These are phyloP conservation scores for Tagetes patula DNA, from an alignment of 129 eudicot species.

Conservation along the genomic window DNA sequence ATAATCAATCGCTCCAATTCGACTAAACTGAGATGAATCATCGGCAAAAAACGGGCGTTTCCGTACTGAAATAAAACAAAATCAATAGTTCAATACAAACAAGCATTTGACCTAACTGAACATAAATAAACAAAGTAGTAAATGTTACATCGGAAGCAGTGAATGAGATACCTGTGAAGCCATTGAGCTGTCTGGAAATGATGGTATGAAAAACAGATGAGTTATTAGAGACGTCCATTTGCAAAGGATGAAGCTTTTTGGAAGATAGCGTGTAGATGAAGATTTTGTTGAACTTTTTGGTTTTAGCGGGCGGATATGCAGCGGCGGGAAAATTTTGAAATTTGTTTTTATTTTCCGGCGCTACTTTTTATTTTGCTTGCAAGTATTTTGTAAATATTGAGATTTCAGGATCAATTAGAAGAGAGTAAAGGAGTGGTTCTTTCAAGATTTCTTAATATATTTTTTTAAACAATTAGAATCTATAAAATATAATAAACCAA, in stretches of 20 bases:
- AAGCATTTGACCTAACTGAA: background rate
- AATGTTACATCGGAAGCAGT: too few species aligned
- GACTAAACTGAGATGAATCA: constrained; percentile 29
- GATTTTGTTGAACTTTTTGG: constrained; percentile 6
- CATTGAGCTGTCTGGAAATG: constrained; percentile 71
- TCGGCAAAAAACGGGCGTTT: constrained; percentile 52
- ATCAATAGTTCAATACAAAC: background rate
- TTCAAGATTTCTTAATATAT: too few species aligned
- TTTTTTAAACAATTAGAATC: too few species aligned
- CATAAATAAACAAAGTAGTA: background rate
- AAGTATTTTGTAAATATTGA: too few species aligned
- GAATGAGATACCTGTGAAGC: constrained; percentile 52
- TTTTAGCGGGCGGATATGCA: constrained; percentile 31
- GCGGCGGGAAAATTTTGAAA: constrained; percentile 51
- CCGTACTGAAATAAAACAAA: constrained; percentile 43
- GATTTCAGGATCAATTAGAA: too few species aligned
- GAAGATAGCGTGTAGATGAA: background rate
- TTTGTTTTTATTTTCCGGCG: constrained; percentile 23
- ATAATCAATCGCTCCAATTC: constrained; percentile 52
- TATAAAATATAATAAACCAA: too few species aligned
- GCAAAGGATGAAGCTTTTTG: background rate
- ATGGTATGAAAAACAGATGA: constrained; percentile 56
- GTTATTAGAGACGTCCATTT: constrained; percentile 51
- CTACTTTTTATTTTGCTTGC: background rate
- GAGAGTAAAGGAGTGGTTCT: too few species aligned